Conservation (phyloP, 257 asterid genomes). For the Lycium ferocissimum region DNA sequence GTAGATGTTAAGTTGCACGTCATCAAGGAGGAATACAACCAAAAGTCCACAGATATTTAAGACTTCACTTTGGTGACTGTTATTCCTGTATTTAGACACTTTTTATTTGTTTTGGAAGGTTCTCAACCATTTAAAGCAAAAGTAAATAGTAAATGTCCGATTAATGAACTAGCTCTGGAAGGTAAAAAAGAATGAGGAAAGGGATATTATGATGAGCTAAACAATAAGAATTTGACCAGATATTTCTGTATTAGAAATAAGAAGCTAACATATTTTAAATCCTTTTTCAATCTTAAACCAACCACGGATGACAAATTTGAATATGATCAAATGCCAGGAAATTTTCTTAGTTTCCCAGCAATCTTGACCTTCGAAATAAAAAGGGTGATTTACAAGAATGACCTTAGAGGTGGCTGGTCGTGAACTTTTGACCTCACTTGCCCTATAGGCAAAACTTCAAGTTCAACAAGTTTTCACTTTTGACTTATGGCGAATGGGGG, state of each 20-base stretch:
- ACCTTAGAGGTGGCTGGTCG: no score
- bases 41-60: slow-evolving; percentile 1
- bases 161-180: neutral
- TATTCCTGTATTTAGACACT: neutral
- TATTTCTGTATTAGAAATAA: neutral
- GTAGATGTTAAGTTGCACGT: neutral
- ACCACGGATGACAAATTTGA: no score
- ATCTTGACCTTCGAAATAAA: no score
- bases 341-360: no score
- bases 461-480: no score
- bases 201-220: slow-evolving; percentile 14
- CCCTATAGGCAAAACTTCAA: no score
- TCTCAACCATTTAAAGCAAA: neutral
- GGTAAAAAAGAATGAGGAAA: neutral
- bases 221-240: slow-evolving; percentile 8
- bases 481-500: no score
- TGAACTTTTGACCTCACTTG: no score
- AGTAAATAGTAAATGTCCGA: neutral
- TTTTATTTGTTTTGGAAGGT: neutral
- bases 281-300: no score
- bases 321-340: no score
- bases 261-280: neutral
- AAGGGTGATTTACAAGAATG: no score
- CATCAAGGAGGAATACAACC: neutral
- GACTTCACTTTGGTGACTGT: neutral